Base-by-base conservation (phyloP, 176 grass and related monocot species). In the Dendrocalamus sinicus region DNA sequence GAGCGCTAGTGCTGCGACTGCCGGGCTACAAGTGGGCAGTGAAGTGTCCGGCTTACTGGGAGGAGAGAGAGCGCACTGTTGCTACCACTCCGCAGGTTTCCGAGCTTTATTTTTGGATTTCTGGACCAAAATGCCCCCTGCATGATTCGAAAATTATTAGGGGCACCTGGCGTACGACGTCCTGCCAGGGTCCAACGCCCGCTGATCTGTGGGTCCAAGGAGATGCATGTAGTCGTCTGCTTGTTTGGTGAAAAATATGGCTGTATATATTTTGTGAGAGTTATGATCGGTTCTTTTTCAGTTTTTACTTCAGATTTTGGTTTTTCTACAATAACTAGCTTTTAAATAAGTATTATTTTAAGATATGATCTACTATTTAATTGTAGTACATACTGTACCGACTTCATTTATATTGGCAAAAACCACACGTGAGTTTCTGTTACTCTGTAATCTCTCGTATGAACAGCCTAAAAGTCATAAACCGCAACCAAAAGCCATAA, bases 51-150 rank as follows among this genome's bases (percentile, higher is more conserved):
- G 28, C 67, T 12, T 16, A 23, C 73, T 76, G 40, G 20, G 41
- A 71, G 6, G 17, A 17, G 43, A 3, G 41, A 72, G 69, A 65
- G 68, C 55, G 77, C 47, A 73, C 19, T 55, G 52, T 43, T 63
- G 69, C 81, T 64, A 77, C 35, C 63, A 23, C 80, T 86, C 88
- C 83, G 89, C 75, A 89, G 77, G 70, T 85, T 93, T 60, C 60
- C 84, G 67, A 72, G 86, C 80, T n/a, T 46, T n/a, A n/a, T 44
- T 70, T 46, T 53, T 22, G 47, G 8, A 12, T 19, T 1, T 2
- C 8, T 11, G 39, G 91, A 91, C 86, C 20, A 47, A 91, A 95
- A 82, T 92, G 41, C 82, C 90, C 90, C 88, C 81, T 81, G 9
- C 19, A 40, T 76, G 32, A 66, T 64, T 39, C 65, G 8, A 3